phyloP scores from a whole-genome alignment of 2,329 filamentous ascomycete genomes.

The Tothia fuscella region DNA sequence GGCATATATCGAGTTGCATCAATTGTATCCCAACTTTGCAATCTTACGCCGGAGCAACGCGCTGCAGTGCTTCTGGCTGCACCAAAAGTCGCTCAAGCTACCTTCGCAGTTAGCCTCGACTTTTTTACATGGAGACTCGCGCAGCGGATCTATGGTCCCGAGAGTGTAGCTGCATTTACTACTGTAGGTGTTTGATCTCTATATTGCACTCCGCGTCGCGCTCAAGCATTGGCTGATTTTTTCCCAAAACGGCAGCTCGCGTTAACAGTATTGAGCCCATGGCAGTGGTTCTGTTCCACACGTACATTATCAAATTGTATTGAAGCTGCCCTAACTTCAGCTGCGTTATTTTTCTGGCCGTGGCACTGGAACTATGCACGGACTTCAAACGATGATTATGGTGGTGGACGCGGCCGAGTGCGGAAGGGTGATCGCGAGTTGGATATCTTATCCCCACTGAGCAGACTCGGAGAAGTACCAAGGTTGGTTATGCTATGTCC shows the following conservation, averaged over 20 bases:
- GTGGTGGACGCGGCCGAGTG: too few species aligned
- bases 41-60: constrained; percentile 41
- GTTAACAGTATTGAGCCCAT: constrained; percentile 65
- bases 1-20: constrained; percentile 55
- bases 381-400: not conserved
- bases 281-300: constrained; percentile 94
- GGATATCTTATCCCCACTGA: too few species aligned
- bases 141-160: constrained; percentile 55
- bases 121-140: constrained; percentile 82
- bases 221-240: constrained; percentile 9
- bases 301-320: constrained; percentile 89
- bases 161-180: constrained; percentile 52
- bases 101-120: constrained; percentile 67
- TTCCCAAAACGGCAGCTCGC: constrained; percentile 42
- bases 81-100: constrained; percentile 64
- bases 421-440: too few species aligned
- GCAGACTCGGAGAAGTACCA: too few species aligned
- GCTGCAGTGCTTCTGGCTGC: constrained; percentile 58
- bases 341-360: constrained; percentile 74
- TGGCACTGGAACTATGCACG: constrained; percentile 48
- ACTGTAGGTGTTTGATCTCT: constrained; percentile 42
- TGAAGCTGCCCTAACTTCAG: constrained; percentile 75
- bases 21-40: constrained; percentile 42
- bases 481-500: too few species aligned
- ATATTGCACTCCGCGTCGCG: constrained; percentile 7